Evolutionary conservation across 2,329 filamentous ascomycete species (phyloP).

Genomic region (Lanzia echinophila): DNA sequence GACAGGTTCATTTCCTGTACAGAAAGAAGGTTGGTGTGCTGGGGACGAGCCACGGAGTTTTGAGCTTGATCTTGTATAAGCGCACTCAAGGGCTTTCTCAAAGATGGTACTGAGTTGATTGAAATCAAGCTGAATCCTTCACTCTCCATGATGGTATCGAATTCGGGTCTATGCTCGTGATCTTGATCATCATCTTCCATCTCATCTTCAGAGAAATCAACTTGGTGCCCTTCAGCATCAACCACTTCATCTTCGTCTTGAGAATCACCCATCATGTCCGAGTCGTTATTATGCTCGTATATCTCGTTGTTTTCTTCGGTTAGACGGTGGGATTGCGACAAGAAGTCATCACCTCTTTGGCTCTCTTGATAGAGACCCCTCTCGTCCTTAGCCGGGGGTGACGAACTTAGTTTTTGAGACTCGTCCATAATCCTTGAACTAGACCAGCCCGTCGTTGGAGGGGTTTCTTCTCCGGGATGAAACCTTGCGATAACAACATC

Average conservation of each 20-base stretch:
- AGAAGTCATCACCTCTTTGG: not conserved
- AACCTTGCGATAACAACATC: slow-evolving; percentile 26
- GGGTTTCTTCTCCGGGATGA: slow-evolving; percentile 21
- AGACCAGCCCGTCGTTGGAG: slow-evolving; percentile 23
- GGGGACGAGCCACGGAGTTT: slow-evolving; percentile 3
- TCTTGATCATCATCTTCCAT: slow-evolving; percentile 34
- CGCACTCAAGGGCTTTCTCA: slow-evolving; percentile 36
- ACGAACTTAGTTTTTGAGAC: slow-evolving; percentile 1
- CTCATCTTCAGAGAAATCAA: slow-evolving; percentile 6
- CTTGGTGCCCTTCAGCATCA: slow-evolving; percentile 6
- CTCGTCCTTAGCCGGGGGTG: not conserved
- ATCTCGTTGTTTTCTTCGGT: slow-evolving; percentile 2
- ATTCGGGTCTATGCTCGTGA: slow-evolving; percentile 36
- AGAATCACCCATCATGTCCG: not conserved
- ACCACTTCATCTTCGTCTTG: not conserved
- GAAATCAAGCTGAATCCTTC: slow-evolving; percentile 54
- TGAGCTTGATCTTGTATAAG: slow-evolving; percentile 23
- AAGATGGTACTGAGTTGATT: slow-evolving; percentile 44
- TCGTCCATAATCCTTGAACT: slow-evolving; percentile 20
- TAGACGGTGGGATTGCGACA: not conserved
- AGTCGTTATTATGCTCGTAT: not conserved
- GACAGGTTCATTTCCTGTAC: slow-evolving; percentile 6
- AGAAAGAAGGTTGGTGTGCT: slow-evolving; percentile 14
- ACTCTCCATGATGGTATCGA: slow-evolving; percentile 49
- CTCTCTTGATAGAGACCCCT: not conserved